phyloP scores from a whole-genome alignment of 208 protist species.

The Trypanosoma theileri region DNA sequence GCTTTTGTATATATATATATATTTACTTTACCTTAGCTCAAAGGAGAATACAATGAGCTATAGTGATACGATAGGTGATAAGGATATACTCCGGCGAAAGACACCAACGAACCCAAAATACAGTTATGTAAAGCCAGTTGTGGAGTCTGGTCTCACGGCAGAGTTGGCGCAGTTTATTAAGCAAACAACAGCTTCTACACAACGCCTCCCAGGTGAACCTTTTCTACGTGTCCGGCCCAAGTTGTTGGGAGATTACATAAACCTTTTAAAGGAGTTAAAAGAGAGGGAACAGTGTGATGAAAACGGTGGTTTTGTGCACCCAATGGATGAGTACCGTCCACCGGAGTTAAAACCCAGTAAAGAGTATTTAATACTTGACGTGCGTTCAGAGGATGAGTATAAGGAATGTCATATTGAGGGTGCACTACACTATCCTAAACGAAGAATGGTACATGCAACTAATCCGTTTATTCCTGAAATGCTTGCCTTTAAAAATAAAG shows the following conservation, averaged over 20 bases:
- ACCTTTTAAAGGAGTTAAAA: slow-evolving; percentile 24
- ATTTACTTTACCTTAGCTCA: no score
- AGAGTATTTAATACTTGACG: slow-evolving; percentile 81
- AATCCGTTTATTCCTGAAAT: slow-evolving; percentile 84
- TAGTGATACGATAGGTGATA: slow-evolving; percentile 65
- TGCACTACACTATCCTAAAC: slow-evolving; percentile 81
- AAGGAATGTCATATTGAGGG: slow-evolving; percentile 74
- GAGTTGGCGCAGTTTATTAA: slow-evolving; percentile 68
- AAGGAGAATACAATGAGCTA: slow-evolving; percentile 43
- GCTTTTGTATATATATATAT: no score
- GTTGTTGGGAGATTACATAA: slow-evolving; percentile 48
- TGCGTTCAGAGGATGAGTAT: slow-evolving; percentile 74
- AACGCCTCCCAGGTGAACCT: slow-evolving; percentile 63
- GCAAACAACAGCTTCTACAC: slow-evolving; percentile 37
- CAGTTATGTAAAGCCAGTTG: slow-evolving; percentile 59
- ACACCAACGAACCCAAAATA: slow-evolving; percentile 55
- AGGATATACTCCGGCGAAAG: slow-evolving; percentile 58
- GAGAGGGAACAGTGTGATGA: slow-evolving; percentile 22
- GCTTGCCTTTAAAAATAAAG: slow-evolving; percentile 88
- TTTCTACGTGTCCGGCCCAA: slow-evolving; percentile 70
- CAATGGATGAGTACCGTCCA: slow-evolving; percentile 83
- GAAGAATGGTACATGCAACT: slow-evolving; percentile 69
- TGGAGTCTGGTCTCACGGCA: slow-evolving; percentile 83
- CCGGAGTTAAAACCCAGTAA: slow-evolving; percentile 9
- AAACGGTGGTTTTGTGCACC: slow-evolving; percentile 77